These are phyloP conservation scores for Phaffomyces thermotolerans DNA, from an alignment of 805 yeast species.

Conservation along the genomic window DNA sequence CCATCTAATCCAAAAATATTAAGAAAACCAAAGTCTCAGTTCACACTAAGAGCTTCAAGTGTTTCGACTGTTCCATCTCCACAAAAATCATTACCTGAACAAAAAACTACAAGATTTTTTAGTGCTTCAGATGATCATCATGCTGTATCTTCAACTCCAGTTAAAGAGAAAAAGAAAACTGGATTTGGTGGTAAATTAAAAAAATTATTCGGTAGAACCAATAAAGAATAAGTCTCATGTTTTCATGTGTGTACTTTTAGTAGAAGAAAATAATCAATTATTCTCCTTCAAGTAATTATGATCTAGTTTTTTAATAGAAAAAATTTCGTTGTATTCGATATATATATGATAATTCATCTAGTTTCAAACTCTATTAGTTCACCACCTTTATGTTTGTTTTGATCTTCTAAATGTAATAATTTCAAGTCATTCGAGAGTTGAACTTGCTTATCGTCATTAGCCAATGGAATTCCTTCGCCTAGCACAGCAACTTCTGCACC, in stretches of 20 bases:
- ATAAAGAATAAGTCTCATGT: neutral
- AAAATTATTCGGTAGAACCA: constrained; percentile 32
- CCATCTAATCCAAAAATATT: constrained; percentile 11
- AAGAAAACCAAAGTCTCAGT: constrained; percentile 20
- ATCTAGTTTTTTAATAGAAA: neutral
- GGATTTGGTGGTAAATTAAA: constrained; percentile 31
- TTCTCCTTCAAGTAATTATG: no score
- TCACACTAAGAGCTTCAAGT: constrained; percentile 24
- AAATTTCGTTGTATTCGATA: no score
- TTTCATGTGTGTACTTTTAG: neutral
- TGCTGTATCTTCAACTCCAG: constrained; percentile 2
- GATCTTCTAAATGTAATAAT: constrained; percentile 23
- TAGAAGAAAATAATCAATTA: neutral
- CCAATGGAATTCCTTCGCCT: constrained; percentile 26
- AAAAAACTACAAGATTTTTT: constrained; percentile 22
- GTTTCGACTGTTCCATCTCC: constrained; percentile 18
- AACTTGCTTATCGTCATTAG: constrained; percentile 4
- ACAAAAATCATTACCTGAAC: constrained; percentile 22
- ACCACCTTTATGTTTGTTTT: constrained; percentile 8
- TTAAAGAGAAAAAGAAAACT: constrained; percentile 24
- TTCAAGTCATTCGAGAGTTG: constrained; percentile 21
- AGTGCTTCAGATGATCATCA: constrained; percentile 21
- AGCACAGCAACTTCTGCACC: constrained; percentile 43
- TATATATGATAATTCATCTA: neutral
- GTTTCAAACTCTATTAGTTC: constrained; percentile 40